Evolutionary conservation across 2,329 filamentous ascomycete species (phyloP).

Genomic region (Fusarium sp.): DNA sequence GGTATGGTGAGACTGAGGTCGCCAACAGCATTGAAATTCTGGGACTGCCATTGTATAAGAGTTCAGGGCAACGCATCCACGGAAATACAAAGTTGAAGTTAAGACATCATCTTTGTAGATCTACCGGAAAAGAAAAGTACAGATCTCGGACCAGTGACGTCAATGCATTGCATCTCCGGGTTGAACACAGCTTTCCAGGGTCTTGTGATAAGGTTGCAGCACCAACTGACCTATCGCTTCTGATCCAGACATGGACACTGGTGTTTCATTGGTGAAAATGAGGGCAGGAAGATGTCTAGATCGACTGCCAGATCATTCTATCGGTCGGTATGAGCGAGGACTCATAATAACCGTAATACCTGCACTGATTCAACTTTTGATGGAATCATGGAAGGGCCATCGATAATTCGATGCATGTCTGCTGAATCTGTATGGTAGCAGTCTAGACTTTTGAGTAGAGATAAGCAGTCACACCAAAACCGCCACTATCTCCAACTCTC

Average conservation of each 20-base stretch:
- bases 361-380: fast-evolving
- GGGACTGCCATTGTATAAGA: not conserved
- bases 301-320: not conserved
- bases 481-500: not conserved
- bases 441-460: not conserved
- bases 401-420: fast-evolving
- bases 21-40: not conserved
- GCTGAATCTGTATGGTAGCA: not conserved
- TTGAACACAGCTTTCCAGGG: not conserved
- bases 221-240: not conserved
- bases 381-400: fast-evolving
- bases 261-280: not conserved
- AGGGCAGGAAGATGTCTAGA: fast-evolving
- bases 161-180: not conserved
- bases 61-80: not conserved
- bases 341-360: not conserved
- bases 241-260: fast-evolving
- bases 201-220: not conserved
- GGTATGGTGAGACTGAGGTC: not conserved
- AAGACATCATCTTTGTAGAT: not conserved
- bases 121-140: not conserved
- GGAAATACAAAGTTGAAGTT: not conserved
- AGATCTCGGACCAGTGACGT: not conserved
- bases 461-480: not conserved
- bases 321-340: not conserved